A percentile compares a stretch with the other conserved stretches of the same genome.
Conservation (phyloP, 2,329 filamentous ascomycete genomes). For the Colletotrichum melonis region DNA sequence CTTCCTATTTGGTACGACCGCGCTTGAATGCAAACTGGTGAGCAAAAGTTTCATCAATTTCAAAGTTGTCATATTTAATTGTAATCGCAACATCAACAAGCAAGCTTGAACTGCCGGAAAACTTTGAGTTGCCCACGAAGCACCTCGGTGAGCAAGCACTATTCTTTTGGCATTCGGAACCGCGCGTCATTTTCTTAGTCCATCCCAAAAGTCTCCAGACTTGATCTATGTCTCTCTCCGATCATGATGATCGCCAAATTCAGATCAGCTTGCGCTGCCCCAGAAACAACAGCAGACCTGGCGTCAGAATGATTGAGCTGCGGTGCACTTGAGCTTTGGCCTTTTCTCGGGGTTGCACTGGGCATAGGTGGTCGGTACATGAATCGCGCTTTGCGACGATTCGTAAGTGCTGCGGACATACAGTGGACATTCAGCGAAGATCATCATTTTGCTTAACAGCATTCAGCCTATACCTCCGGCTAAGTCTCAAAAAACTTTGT, state of each 20-base stretch:
- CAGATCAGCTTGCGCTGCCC: background rate
- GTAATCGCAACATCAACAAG: background rate
- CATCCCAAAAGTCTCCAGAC: background rate
- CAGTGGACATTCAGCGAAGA: background rate
- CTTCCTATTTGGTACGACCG: background rate
- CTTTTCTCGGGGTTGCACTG: background rate
- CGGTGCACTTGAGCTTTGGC: background rate
- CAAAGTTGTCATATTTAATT: background rate
- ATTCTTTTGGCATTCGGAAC: background rate
- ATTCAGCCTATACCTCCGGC: background rate
- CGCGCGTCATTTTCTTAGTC: background rate
- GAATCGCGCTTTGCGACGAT: background rate
- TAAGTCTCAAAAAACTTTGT: background rate
- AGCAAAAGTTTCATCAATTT: background rate
- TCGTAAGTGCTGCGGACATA: background rate
- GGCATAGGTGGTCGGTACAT: background rate
- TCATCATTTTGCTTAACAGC: background rate
- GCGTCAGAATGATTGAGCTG: background rate
- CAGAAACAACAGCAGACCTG: background rate
- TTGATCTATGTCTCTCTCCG: too few species aligned
- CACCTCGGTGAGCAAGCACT: background rate
- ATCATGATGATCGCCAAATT: background rate
- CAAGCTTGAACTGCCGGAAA: background rate
- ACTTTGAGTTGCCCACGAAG: background rate
- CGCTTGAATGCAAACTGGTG: background rate